phyloP scores from a whole-genome alignment of 768 basidiomycete genomes.

The Mrakia blollopis region DNA sequence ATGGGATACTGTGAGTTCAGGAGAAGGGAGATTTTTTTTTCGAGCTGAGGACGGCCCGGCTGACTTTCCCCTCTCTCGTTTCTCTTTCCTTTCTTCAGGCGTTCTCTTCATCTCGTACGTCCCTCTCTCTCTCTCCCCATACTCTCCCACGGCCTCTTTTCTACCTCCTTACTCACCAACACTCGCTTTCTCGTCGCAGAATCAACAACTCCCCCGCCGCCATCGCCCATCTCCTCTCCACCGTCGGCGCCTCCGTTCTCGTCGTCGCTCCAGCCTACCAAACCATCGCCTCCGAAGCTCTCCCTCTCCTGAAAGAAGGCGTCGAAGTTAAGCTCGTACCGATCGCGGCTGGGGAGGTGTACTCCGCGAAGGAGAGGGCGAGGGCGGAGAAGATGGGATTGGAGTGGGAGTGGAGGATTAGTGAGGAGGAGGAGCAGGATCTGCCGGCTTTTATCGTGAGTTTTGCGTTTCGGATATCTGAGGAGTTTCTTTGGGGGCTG shows the following conservation, averaged over 20 bases:
- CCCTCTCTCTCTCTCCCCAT: background rate
- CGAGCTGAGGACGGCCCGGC: background rate
- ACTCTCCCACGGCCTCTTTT: background rate
- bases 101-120: constrained; percentile 23
- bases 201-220: constrained; percentile 52
- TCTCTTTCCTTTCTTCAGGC: background rate
- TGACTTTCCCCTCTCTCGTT: background rate
- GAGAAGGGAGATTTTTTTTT: background rate
- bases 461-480: background rate
- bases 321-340: constrained; percentile 7
- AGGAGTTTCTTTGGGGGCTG: background rate
- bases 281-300: constrained; percentile 44
- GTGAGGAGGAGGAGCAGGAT: constrained; percentile 43
- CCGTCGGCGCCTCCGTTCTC: constrained; percentile 46
- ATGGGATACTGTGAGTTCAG: constrained; percentile 27
- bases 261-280: constrained; percentile 48
- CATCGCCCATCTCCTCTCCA: constrained; percentile 50
- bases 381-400: constrained; percentile 10
- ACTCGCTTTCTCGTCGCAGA: background rate
- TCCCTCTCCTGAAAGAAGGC: constrained; percentile 38
- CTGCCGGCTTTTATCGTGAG: constrained; percentile 44
- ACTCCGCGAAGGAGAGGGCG: constrained; percentile 2
- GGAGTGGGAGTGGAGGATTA: constrained; percentile 35
- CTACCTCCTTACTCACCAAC: background rate
- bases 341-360: constrained; percentile 16